These are phyloP conservation scores for Xanthoparmelia taractica DNA, from an alignment of 495 filamentous ascomycete genomes.

Conservation along the genomic window DNA sequence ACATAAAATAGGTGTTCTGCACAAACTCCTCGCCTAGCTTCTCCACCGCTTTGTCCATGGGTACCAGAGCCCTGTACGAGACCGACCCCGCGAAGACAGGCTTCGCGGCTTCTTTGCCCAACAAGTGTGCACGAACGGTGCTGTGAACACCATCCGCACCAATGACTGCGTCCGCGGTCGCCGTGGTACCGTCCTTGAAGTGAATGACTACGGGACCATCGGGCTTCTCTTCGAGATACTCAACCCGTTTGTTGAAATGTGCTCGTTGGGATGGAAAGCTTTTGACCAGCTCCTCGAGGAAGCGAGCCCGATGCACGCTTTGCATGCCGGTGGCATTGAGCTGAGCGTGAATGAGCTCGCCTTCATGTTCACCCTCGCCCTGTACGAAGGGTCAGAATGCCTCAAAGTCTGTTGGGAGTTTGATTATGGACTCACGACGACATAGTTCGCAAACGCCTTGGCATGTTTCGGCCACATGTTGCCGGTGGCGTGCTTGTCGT, in stretches of 20 bases:
- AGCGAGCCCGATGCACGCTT: slow-evolving; percentile 43
- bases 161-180: slow-evolving; percentile 30
- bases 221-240: slow-evolving; percentile 8
- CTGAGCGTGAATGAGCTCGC: slow-evolving; percentile 10
- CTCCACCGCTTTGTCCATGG: slow-evolving; percentile 43
- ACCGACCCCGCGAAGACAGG: slow-evolving; percentile 41
- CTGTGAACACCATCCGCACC: slow-evolving; percentile 46
- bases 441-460: slow-evolving; percentile 2
- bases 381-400: not conserved
- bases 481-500: slow-evolving; percentile 32
- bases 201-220: slow-evolving; percentile 30
- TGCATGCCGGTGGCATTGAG: slow-evolving; percentile 25
- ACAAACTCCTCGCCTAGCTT: slow-evolving; percentile 39
- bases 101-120: slow-evolving; percentile 33
- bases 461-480: slow-evolving; percentile 34
- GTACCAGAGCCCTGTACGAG: slow-evolving; percentile 43
- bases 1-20: slow-evolving; percentile 10
- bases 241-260: slow-evolving; percentile 41
- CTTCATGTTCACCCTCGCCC: slow-evolving; percentile 13
- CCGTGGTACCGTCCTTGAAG: slow-evolving; percentile 24
- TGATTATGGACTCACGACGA: slow-evolving; percentile 16
- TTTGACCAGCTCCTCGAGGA: slow-evolving; percentile 44
- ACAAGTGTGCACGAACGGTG: slow-evolving; percentile 33
- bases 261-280: slow-evolving; percentile 36
- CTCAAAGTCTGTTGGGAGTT: no score